Percentiles rank a stretch among this genome's conserved stretches.
These are phyloP conservation scores for Mycena capillaripes DNA, from an alignment of 768 basidiomycete genomes.

Conservation along the genomic window DNA sequence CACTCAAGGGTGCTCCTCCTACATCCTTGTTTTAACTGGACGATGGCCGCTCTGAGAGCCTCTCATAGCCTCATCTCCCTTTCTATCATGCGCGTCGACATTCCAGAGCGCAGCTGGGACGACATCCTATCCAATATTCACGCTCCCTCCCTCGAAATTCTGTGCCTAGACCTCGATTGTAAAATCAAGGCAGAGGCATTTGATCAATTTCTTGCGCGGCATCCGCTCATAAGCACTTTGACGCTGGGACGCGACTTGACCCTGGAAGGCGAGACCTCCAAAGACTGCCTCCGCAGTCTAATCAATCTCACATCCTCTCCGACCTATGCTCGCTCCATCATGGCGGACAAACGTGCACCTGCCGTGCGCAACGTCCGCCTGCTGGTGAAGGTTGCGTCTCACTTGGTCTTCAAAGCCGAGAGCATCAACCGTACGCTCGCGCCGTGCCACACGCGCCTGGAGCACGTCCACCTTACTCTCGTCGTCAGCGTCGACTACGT, in stretches of 20 bases:
- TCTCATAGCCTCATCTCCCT: slow-evolving; percentile 27
- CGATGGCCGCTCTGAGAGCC: slow-evolving; percentile 11
- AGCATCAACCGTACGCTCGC: slow-evolving; percentile 18
- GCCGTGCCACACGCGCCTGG: slow-evolving; percentile 7
- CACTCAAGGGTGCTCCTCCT: slow-evolving; percentile 30
- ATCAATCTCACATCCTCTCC: slow-evolving; percentile 14
- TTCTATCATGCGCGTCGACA: slow-evolving; percentile 27
- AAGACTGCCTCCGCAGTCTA: slow-evolving; percentile 12
- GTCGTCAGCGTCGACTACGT: slow-evolving; percentile 23
- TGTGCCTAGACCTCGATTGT: slow-evolving; percentile 16
- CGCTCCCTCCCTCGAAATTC: slow-evolving; percentile 9
- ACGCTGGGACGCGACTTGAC: slow-evolving; percentile 12
- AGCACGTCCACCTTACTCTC: slow-evolving; percentile 15
- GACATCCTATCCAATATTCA: slow-evolving; percentile 15
- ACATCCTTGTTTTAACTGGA: slow-evolving; percentile 27
- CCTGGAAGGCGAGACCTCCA: slow-evolving; percentile 11
- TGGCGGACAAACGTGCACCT: slow-evolving; percentile 11
- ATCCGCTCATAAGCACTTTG: slow-evolving; percentile 16
- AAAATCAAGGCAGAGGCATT: slow-evolving; percentile 2
- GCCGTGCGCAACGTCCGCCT: slow-evolving; percentile 21
- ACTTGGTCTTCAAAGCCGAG: slow-evolving; percentile 7
- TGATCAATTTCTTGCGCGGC: slow-evolving; percentile 17
- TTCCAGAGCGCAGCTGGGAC: slow-evolving; percentile 26
- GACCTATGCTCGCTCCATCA: slow-evolving; percentile 10
- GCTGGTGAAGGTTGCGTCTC: slow-evolving; percentile 19